Percentiles rank a stretch among this genome's conserved stretches.
Evolutionary conservation across 1,139 yeast genomes (phyloP).

Genomic region (Candida frijolesensis): DNA sequence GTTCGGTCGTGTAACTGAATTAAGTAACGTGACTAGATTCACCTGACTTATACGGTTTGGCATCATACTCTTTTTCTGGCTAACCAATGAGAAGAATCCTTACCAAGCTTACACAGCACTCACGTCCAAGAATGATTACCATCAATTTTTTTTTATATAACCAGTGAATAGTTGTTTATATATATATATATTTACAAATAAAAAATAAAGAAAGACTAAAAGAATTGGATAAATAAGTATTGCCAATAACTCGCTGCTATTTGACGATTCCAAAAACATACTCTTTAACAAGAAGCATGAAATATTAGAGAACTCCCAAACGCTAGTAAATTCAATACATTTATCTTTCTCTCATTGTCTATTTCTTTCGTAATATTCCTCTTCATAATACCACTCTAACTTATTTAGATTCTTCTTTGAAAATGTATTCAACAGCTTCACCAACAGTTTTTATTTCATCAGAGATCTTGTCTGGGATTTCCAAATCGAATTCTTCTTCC

Average conservation of each 20-base stretch:
- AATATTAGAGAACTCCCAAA: not conserved
- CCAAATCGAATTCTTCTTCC: constrained; percentile 73
- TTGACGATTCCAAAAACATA: not conserved
- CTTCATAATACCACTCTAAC: not conserved
- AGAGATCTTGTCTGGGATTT: constrained; percentile 68
- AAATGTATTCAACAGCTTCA: constrained; percentile 65
- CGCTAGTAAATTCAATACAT: not conserved
- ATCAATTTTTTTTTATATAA: not conserved
- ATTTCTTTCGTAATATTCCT: not conserved
- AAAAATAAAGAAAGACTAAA: not conserved
- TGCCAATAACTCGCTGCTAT: not conserved
- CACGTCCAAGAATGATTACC: not conserved
- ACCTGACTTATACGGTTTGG: not conserved
- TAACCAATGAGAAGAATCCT: constrained; percentile 2
- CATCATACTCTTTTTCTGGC: not conserved
- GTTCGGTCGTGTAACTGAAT: not conserved
- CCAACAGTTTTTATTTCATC: constrained; percentile 71
- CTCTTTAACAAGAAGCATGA: not conserved
- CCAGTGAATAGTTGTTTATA: not conserved
- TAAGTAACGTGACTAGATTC: not conserved
- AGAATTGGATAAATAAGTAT: not conserved
- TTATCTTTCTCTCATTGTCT: not conserved
- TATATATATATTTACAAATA: constrained; percentile 2
- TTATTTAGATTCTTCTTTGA: constrained; percentile 42
- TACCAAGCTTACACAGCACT: constrained; percentile 1